Evolutionary conservation across 225 moss, liverwort and hornwort genomes (phyloP), one percentile per base, ranked within the genome.

Genomic region (Polytrichum formosum): DNA sequence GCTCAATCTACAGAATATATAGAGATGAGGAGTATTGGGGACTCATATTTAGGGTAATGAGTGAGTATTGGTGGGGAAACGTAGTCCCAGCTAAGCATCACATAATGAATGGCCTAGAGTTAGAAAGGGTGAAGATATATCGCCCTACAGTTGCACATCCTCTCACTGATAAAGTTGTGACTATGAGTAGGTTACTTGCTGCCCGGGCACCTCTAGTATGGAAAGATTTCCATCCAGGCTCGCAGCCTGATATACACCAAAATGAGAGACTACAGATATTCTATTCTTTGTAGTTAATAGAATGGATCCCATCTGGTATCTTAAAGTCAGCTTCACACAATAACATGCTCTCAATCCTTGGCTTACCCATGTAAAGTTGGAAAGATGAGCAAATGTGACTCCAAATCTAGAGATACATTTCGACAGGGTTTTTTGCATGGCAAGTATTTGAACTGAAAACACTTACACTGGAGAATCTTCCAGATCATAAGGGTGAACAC

Each of bases 61-160:
- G 89, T 37, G 97, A 97, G 84, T 87, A 88, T 75, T 97, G 97
- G 97, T 97, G 97, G 97, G 94, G 94, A 8, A 80, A 85, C 67
- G 67, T 94, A 18, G 81, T 97, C 28, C 97, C 97, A 28, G 97
- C 92, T 5, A 88, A 73, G 68, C 77, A 73, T 26, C 79, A 85
- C 9, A 63, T 97, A 68, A 71, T 55, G 69, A 89, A 80, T 66
- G 85, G 89, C 17, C 79, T 66, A 21, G 84, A 82, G 65, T 7
- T 75, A 68, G 82, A 82, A 33, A 70, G 84, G 65, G 84, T 84
- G 77, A 74, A 82, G 29, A 59, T 75, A 65, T 81, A 67, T 28
- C 78, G 76, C 3, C 88, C 88, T 0, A 72, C 76, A 65, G 69
- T 78, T 37, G 75, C 83, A 69, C 88, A 88, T 61, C 83, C 85